Base-by-base conservation (phyloP, 1,284 basidiomycete species). In the Volvariella surrecta region DNA sequence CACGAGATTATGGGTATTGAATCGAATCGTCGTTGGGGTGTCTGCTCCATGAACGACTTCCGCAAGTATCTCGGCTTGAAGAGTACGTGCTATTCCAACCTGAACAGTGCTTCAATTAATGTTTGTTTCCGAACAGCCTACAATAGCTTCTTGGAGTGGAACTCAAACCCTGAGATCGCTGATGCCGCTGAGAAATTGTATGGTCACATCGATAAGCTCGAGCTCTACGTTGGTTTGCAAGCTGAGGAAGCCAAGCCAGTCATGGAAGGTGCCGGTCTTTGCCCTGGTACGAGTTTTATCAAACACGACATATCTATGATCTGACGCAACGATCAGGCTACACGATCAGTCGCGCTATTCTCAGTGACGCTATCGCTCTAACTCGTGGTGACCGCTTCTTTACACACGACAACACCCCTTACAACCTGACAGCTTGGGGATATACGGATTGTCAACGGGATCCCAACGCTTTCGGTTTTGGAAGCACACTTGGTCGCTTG, bases 1-100 rank as follows among this genome's bases (percentile, higher is more conserved):
- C 76, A 89, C 49, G 89, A 91, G 58, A 72, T 89, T 37, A 83
- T 92, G 78, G 83, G 86, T 40, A 88, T 91, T 46, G 78, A 85
- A 53, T 73, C 83, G 49, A 83, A 77, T 52, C 71, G 89, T 19
- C 55, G 60, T n/a, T 92, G 89, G 89, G 85, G 86, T 37, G 76
- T 82, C 28, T 91, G 88, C 57, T 82, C 84, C 2, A 59, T 93
- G 51, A 93, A 93, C 54, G 89, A 93, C 53, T 92, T 92, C 65
- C 72, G 89, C 45, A 76, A 74, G 73, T 89, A 76, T 65, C 64
- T 89, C 37, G 86, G 86, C 8, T 55, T 89, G 32, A 87, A 85
- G 59, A 67, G 83, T 86, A 47, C 53, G 76, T 48, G n/a, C 6
- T 31, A 3, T 15, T n/a, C 47, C 20, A 49, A 43, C 7, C 30